Conservation (phyloP, 1,284 basidiomycete genomes). For the Apiotrichum porosum region DNA sequence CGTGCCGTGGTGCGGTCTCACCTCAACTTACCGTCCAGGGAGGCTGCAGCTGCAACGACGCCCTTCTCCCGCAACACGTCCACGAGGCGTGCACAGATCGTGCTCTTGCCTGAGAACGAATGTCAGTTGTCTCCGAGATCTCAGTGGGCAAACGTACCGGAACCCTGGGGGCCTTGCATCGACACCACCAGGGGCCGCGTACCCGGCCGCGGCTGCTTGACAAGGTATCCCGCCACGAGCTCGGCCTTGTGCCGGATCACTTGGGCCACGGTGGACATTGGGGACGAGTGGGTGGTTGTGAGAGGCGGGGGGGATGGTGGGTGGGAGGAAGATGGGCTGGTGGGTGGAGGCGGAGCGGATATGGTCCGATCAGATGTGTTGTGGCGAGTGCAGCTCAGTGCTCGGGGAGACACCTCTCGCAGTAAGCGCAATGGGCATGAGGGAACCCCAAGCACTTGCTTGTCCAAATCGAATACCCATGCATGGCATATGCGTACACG, state of each 20-base stretch:
- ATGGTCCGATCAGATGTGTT: background rate
- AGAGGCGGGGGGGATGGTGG: background rate
- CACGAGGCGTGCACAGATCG: slow-evolving; percentile 5
- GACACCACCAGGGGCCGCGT: slow-evolving; percentile 6
- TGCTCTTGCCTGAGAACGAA: slow-evolving; percentile 17
- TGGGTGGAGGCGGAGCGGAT: background rate
- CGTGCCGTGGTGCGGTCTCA: no score
- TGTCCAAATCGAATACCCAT: background rate
- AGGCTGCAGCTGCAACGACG: slow-evolving; percentile 5
- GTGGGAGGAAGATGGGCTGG: background rate
- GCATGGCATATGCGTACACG: background rate
- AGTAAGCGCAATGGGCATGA: no score
- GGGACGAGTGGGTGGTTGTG: background rate
- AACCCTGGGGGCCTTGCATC: slow-evolving; percentile 13
- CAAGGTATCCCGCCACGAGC: background rate
- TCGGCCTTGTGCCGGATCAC: background rate
- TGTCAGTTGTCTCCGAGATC: background rate
- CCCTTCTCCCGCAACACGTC: slow-evolving; percentile 3
- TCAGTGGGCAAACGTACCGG: slow-evolving; percentile 2
- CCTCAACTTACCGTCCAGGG: slow-evolving; percentile 11
- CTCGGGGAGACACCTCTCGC: no score
- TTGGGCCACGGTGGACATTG: background rate
- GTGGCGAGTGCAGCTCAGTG: no score
- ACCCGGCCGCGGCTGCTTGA: background rate
- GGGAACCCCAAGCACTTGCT: no score